A percentile compares a stretch with the other conserved stretches of the same genome.
Evolutionary conservation across 495 filamentous ascomycete species (phyloP).

Genomic region (Daldinia decipiens): DNA sequence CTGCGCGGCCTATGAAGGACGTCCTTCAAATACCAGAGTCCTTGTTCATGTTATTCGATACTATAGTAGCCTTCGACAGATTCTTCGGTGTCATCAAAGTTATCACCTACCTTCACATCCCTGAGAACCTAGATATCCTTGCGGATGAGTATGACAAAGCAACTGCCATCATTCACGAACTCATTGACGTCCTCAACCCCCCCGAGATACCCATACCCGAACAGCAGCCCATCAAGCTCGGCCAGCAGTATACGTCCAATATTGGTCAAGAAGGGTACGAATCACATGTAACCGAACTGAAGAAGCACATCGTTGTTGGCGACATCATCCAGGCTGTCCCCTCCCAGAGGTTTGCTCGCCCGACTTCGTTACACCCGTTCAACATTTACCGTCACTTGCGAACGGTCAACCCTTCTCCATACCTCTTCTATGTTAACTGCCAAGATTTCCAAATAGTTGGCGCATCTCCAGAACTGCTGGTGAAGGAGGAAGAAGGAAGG

Average conservation of each 20-base stretch:
- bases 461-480: conserved; percentile 91
- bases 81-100: conserved; percentile 93
- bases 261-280: conserved; percentile 91
- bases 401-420: conserved; percentile 94
- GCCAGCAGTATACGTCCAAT: conserved; percentile 89
- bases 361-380: conserved; percentile 91
- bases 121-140: conserved; percentile 57
- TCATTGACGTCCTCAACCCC: conserved; percentile 73
- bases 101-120: conserved; percentile 83
- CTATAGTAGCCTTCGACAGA: conserved; percentile 92
- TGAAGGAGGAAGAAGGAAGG: conserved; percentile 85
- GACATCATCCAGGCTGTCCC: conserved; percentile 98
- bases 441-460: conserved; percentile 92
- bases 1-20: conserved; percentile 85
- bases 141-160: conserved; percentile 72
- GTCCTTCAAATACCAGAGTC: conserved; percentile 88
- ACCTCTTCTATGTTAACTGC: conserved; percentile 96
- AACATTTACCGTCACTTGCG: conserved; percentile 98
- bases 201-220: conserved; percentile 80
- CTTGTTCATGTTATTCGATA: conserved; percentile 97
- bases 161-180: conserved; percentile 66
- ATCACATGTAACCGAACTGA: conserved; percentile 79
- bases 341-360: conserved; percentile 89
- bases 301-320: conserved; percentile 86
- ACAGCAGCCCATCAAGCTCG: conserved; percentile 74